These are phyloP conservation scores for Penicillium sp. DNA, from an alignment of 2,329 filamentous ascomycete genomes.

Conservation along the genomic window DNA sequence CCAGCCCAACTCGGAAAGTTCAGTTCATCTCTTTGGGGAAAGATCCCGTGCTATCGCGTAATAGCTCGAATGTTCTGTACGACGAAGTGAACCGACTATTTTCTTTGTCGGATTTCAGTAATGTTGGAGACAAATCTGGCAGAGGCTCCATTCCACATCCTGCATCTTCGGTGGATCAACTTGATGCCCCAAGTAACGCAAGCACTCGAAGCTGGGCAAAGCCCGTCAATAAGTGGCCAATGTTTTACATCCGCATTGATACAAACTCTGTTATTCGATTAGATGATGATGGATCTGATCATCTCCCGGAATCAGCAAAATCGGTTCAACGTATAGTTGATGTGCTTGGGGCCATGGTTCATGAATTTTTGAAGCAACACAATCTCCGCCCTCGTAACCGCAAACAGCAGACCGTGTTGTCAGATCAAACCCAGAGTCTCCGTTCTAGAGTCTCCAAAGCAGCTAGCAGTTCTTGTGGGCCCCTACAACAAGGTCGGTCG, in stretches of 20 bases:
- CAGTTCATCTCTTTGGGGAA: conserved; percentile 84
- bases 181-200: conserved; percentile 38
- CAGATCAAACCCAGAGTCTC: conserved; percentile 3
- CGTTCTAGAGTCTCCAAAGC: not conserved
- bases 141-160: conserved; percentile 5
- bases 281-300: conserved; percentile 41
- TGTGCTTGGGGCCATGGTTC: conserved; percentile 66
- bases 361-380: conserved; percentile 72
- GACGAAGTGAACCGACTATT: conserved; percentile 78
- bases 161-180: conserved; percentile 26
- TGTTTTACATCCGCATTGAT: conserved; percentile 76
- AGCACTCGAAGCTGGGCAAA: conserved; percentile 57
- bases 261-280: conserved; percentile 44
- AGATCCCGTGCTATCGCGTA: conserved; percentile 58
- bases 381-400: conserved; percentile 59
- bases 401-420: conserved; percentile 17
- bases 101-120: conserved; percentile 71
- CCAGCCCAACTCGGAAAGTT: conserved; percentile 66
- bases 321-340: conserved; percentile 58
- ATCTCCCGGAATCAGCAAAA: conserved; percentile 35
- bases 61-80: conserved; percentile 65
- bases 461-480: not conserved
- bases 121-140: conserved; percentile 46
- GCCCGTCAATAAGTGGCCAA: conserved; percentile 77
- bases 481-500: not conserved